Percentiles rank a stretch among this genome's conserved stretches.
These are phyloP conservation scores for Tolypocladium album DNA, from an alignment of 2,329 filamentous ascomycete genomes.

Conservation along the genomic window DNA sequence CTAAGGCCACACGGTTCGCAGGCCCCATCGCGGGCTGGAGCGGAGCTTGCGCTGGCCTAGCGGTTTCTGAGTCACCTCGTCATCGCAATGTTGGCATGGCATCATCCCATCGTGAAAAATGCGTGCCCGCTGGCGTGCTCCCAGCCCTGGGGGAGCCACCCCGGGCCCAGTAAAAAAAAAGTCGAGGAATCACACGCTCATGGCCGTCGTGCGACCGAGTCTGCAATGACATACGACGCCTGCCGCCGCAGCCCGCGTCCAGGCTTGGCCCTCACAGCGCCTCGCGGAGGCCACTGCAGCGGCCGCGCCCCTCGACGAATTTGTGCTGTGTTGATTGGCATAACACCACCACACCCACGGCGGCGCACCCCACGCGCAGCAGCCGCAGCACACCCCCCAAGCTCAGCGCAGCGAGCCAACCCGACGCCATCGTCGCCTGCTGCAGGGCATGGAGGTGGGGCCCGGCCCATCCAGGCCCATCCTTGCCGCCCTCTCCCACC, in stretches of 20 bases:
- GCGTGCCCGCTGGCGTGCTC: constrained; percentile 1
- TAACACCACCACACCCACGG: background rate
- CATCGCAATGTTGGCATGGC: constrained; percentile 1
- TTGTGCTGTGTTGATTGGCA: background rate
- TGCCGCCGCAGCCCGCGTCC: background rate
- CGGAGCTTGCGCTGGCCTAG: background rate
- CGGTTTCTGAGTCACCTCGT: constrained; percentile 4
- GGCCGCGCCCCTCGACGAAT: background rate
- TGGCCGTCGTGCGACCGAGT: background rate
- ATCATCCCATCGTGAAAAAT: constrained; percentile 5
- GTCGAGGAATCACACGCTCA: background rate
- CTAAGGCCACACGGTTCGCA: too few relatives aligned
- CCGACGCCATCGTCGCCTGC: background rate
- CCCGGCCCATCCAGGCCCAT: background rate
- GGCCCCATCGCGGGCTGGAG: background rate
- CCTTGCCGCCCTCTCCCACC: background rate
- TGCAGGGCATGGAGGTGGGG: constrained; percentile 3
- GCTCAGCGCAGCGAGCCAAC: background rate
- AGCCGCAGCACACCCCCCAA: background rate
- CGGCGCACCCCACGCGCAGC: background rate
- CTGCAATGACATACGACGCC: background rate
- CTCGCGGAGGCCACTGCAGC: background rate
- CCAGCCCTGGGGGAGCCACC: background rate
- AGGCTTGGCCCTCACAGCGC: background rate
- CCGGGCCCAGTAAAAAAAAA: background rate